A percentile compares a stretch with the other conserved stretches of the same genome.
These are phyloP conservation scores for Pseudopithomyces chartarum DNA, from an alignment of 2,329 filamentous ascomycete genomes.

Conservation along the genomic window DNA sequence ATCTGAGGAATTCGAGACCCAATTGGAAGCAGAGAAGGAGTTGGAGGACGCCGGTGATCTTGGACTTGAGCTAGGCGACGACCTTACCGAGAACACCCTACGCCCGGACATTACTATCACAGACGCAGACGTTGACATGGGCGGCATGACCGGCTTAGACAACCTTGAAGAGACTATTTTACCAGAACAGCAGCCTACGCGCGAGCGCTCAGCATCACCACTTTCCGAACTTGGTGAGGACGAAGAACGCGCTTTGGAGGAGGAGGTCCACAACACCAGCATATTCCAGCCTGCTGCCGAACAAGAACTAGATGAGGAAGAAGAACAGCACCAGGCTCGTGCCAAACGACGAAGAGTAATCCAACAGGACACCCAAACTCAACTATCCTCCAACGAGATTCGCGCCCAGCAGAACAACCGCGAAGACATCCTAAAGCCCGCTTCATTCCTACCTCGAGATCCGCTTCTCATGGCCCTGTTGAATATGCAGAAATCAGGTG, in stretches of 20 bases:
- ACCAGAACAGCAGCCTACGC: slow-evolving; percentile 55
- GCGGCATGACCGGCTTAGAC: slow-evolving; percentile 55
- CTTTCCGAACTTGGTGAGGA: slow-evolving; percentile 59
- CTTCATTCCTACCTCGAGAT: slow-evolving; percentile 84
- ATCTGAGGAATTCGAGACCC: slow-evolving; percentile 38
- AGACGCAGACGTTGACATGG: slow-evolving; percentile 51
- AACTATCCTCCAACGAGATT: slow-evolving; percentile 77
- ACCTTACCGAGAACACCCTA: slow-evolving; percentile 28
- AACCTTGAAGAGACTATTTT: slow-evolving; percentile 28
- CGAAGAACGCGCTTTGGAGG: slow-evolving; percentile 66
- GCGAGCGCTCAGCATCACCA: slow-evolving; percentile 56
- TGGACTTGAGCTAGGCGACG: slow-evolving; percentile 47
- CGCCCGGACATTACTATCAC: slow-evolving; percentile 33
- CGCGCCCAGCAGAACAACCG: slow-evolving; percentile 85
- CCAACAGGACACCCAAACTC: slow-evolving; percentile 78
- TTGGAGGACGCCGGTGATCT: slow-evolving; percentile 57
- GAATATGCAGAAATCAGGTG: slow-evolving; percentile 89
- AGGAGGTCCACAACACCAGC: slow-evolving; percentile 54
- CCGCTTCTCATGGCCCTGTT: slow-evolving; percentile 85
- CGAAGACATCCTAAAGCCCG: slow-evolving; percentile 81
- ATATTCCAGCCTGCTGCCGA: slow-evolving; percentile 40
- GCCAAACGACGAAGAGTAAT: slow-evolving; percentile 82
- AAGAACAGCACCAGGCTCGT: slow-evolving; percentile 67
- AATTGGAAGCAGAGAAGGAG: slow-evolving; percentile 55
- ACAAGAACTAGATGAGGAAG: slow-evolving; percentile 62